Conservation (phyloP, 176 grass and related monocot species). For the Lolium multiflorum region DNA sequence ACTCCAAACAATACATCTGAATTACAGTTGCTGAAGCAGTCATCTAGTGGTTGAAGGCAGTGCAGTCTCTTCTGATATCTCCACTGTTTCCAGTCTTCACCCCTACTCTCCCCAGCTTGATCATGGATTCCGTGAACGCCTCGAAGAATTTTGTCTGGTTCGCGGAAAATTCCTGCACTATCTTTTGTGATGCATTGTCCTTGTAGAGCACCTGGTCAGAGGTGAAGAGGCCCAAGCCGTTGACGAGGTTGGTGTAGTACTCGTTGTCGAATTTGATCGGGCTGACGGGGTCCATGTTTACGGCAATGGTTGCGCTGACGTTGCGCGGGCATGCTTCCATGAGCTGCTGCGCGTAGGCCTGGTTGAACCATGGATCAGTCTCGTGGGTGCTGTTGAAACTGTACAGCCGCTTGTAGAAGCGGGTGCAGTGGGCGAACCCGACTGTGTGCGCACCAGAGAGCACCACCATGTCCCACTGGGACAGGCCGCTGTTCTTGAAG, state of each 20-base stretch:
- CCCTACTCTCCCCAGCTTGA: slow-evolving; percentile 71
- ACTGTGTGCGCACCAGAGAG: slow-evolving; percentile 92
- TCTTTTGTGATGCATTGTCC: slow-evolving; percentile 18
- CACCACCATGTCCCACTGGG: slow-evolving; percentile 56
- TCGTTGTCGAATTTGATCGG: slow-evolving; percentile 77
- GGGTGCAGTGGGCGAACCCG: slow-evolving; percentile 82
- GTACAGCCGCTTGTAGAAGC: slow-evolving; percentile 73
- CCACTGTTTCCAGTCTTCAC: slow-evolving; percentile 66
- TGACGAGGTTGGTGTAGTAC: slow-evolving; percentile 63
- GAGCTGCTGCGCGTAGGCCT: slow-evolving; percentile 53
- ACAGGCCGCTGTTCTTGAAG: slow-evolving; percentile 52
- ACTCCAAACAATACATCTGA: slow-evolving; percentile 52
- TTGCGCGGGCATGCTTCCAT: slow-evolving; percentile 66
- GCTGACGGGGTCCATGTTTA: slow-evolving; percentile 82
- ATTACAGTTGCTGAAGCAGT: slow-evolving; percentile 33
- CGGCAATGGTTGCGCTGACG: slow-evolving; percentile 67
- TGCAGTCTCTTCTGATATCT: slow-evolving; percentile 81
- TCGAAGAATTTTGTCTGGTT: slow-evolving; percentile 65
- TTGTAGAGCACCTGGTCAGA: slow-evolving; percentile 71
- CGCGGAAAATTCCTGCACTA: slow-evolving; percentile 54
- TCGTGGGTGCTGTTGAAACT: slow-evolving; percentile 12
- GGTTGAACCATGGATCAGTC: slow-evolving; percentile 58
- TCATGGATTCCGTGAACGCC: slow-evolving; percentile 53
- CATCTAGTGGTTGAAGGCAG: slow-evolving; percentile 67
- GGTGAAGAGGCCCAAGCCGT: slow-evolving; percentile 74